These are phyloP conservation scores for Turnera subulata DNA, from an alignment of 345 rosid genomes.

Conservation along the genomic window DNA sequence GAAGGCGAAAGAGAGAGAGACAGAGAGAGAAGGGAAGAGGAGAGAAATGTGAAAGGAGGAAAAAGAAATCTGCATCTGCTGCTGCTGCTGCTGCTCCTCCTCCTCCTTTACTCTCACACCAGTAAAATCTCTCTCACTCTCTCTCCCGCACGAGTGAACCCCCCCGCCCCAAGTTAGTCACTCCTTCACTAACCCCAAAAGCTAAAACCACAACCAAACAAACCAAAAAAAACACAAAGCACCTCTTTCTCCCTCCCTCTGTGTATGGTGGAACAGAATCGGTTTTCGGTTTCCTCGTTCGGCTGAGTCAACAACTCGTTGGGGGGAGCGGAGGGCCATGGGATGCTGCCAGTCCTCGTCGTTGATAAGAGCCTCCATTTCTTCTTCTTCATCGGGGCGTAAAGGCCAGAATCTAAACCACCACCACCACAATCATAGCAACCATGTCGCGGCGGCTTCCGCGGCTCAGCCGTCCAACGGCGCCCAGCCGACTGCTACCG, in stretches of 20 bases:
- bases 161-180: no score
- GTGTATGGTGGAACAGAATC: no score
- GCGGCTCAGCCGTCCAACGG: constrained; percentile 15
- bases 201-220: no score
- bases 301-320: constrained; percentile 15
- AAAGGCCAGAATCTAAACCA: neutral
- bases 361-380: constrained; percentile 2
- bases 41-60: constrained; percentile 5
- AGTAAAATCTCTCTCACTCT: constrained; percentile 11
- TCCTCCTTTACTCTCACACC: constrained; percentile 1
- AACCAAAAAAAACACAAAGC: neutral
- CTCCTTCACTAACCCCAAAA: no score
- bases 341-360: constrained; percentile 28
- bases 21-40: neutral
- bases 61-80: constrained; percentile 19
- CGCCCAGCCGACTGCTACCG: constrained; percentile 6
- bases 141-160: constrained; percentile 17
- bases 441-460: neutral
- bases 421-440: neutral
- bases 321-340: constrained; percentile 18
- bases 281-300: neutral
- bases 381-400: no score
- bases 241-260: neutral
- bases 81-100: no score
- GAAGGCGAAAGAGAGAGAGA: neutral